Evolutionary conservation across 75 land plant genomes (phyloP), one percentile per base, ranked within the genome.

Genomic region (Sequoia sempervirens): DNA sequence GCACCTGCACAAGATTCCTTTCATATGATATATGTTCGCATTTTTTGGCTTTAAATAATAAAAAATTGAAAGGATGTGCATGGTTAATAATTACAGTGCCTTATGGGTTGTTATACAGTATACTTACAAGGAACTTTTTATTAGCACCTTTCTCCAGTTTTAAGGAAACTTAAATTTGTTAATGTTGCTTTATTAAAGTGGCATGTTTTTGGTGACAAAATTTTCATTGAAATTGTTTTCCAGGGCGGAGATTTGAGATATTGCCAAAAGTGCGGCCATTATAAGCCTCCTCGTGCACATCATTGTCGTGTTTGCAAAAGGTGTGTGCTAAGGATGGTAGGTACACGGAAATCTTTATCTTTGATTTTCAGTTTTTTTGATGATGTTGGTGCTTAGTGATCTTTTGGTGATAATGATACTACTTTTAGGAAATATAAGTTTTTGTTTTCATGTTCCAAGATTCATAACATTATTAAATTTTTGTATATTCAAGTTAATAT

Each of bases 251-350:
- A 96, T 79, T 83, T 96, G 87, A 90, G 99, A 78, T 97, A 93
- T 64, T 97, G 99, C 83, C 99, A 97, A 82, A 97, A 97, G 86
- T 97, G 99, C 87, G 88, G 89, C 15, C 96, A 89, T 28, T 96
- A 94, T 82, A 97, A 97, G 85, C 99, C 99, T 37, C 96, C 99
- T 18, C 94, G 99, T 83, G 94, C 99, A 28, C 99, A 97, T 89
- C 99, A 97, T 86, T 97, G 99, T 83, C 98, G 99, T 79, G 92
- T 93, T 75, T 97, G 99, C 92, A 94, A 92, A 88, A 92, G 96
- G 84, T 97, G 99, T 90, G 93, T 97, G 53, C 84, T 97, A 74
- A 85, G 96, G 85, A 97, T 97, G 99, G 99, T 97, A 95, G 81
- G 88, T 68, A 79, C 78, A 70, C 56, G 30, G 17, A 58, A 47